Evolutionary conservation across 1,284 basidiomycete genomes (phyloP).

Genomic region (Ustilago esculenta): DNA sequence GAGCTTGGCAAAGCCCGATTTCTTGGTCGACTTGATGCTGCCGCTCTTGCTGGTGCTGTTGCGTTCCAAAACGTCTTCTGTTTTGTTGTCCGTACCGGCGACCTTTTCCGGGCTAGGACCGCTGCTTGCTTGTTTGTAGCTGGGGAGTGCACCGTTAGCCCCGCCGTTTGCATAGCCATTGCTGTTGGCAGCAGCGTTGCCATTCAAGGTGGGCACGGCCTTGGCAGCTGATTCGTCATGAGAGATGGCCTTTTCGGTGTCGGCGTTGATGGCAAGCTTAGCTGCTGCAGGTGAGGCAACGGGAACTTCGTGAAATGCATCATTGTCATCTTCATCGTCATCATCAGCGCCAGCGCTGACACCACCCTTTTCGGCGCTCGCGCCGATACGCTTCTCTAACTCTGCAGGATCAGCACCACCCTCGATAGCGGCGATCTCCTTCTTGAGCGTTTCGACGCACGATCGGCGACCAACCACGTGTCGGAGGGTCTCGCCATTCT

Average conservation of each 20-base stretch:
- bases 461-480: conserved; percentile 58
- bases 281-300: conserved; percentile 29
- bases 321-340: conserved; percentile 15
- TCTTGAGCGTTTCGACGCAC: conserved; percentile 50
- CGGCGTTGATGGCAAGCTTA: conserved; percentile 28
- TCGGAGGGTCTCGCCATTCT: conserved; percentile 52
- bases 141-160: conserved; percentile 10
- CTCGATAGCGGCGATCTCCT: conserved; percentile 59
- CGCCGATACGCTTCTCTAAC: conserved; percentile 29
- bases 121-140: conserved; percentile 8
- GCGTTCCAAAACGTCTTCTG: conserved; percentile 20
- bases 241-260: conserved; percentile 45
- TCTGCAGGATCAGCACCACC: conserved; percentile 18
- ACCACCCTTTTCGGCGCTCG: conserved; percentile 18
- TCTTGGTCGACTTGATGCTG: conserved; percentile 28
- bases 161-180: conserved; percentile 17
- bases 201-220: neutral
- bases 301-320: conserved; percentile 47
- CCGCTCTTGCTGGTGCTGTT: conserved; percentile 29
- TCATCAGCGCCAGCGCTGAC: conserved; percentile 13
- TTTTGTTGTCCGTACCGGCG: conserved; percentile 31
- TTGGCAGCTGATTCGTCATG: conserved; percentile 42
- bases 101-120: conserved; percentile 7
- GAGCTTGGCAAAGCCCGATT: conserved; percentile 41
- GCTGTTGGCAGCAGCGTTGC: conserved; percentile 3